Evolutionary conservation across 2,329 filamentous ascomycete genomes (phyloP).

Genomic region (Triangularia setosa): DNA sequence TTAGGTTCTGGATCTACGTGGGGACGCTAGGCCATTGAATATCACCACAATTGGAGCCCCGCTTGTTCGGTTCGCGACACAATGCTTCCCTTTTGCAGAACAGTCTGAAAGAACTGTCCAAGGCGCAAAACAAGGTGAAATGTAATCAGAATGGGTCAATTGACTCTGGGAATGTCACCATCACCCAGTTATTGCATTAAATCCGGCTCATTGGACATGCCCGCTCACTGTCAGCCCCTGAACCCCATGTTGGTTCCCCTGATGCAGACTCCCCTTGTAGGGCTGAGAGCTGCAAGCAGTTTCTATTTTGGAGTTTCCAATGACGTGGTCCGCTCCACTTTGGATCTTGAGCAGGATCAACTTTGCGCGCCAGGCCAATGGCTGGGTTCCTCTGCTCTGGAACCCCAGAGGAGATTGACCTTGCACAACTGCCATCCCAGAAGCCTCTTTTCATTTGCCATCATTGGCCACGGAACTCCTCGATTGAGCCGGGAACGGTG

Average conservation of each 20-base stretch:
- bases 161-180: not conserved
- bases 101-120: not conserved
- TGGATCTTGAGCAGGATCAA: not conserved
- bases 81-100: not conserved
- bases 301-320: not conserved
- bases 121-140: not conserved
- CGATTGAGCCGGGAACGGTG: not conserved
- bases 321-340: not conserved
- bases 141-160: not conserved
- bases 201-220: not conserved
- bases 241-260: not conserved
- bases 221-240: not conserved
- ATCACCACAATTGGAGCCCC: not conserved
- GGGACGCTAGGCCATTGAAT: not conserved
- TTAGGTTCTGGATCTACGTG: not conserved
- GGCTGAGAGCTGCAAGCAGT: not conserved
- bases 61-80: not conserved
- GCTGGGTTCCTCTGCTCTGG: not conserved
- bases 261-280: not conserved
- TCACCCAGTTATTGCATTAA: not conserved
- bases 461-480: not conserved
- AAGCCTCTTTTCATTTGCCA: not conserved
- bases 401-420: not conserved
- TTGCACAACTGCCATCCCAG: not conserved
- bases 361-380: not conserved